Evolutionary conservation across 2,329 filamentous ascomycete genomes (phyloP), one percentile per base, ranked within the genome.

Genomic region (Paramyrothecium roridum): DNA sequence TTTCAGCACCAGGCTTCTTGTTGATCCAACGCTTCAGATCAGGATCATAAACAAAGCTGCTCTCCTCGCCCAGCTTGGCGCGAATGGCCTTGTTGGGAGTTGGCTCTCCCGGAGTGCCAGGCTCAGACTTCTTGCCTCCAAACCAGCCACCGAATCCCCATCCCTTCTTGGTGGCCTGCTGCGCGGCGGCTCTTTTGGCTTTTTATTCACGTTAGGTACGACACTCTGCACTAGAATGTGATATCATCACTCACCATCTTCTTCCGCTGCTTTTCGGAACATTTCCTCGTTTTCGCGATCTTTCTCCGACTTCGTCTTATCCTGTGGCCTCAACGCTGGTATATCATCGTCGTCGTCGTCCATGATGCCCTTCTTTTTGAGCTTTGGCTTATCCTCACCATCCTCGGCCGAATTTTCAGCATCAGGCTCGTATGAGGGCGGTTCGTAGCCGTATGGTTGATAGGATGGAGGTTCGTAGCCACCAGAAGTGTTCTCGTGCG

Each of bases 1-100:
- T 83, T 54, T 89, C 87, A 8, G 84, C 82, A 13, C 87, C 87
- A 12, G 85, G 85, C 70, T 96, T 97, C 79, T 97, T 97, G 78
- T 99, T 98, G 70, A 99, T 81, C 96, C 96, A 99, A 70, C 95
- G 92, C 78, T 96, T 96, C 52, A 96, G 82, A n/a, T 97, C 90
- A 2, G 92, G 89, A 67, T 99, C 95, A 66, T 95, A 99, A 62
- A 93, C 88, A 72, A 99, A 97, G 48, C 87, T 91, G 71, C 86
- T 96, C 67, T 95, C 86, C 72, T 99, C 96, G 58, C 93, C 96
- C 10, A 99, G 83, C 67, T 99, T 99, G 59, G 96, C 95, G 63
- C 85, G 86, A 70, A 97, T 90, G n/a, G 93, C 77, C 67, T 88
- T 88, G 67, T 80, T 80, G 4, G 78, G 70, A n/a, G 73, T 70